Evolutionary conservation across 139 green algal species (phyloP), one percentile per base, ranked within the genome.

Genomic region (Chlorella sp.): DNA sequence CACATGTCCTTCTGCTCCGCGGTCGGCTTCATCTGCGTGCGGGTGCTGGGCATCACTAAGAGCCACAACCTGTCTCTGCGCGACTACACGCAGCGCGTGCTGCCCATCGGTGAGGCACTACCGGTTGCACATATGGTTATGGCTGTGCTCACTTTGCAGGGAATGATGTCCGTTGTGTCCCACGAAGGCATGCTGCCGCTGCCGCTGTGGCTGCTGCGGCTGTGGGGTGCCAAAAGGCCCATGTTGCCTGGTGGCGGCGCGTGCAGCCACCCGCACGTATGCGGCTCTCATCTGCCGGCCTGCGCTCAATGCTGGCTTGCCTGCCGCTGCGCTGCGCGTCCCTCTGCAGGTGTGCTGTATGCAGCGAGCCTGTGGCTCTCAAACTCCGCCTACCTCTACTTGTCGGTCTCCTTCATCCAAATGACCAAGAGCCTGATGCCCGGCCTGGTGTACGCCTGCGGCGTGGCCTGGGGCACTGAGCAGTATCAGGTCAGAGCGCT

Each of bases 361-460:
- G 96, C 97, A 12, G 91, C 93, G 25, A 95, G 86, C 87, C 90
- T 99, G 25, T 99, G 97, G 97, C 93, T 99, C 17, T 95, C 89
- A 82, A 99, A 99, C 91, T 96, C 94, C 0, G 89, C 97, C 6
- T 99, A 99, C 95, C 87, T 99, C 13, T 98, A 99, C 89, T 91
- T 99, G 28, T 96, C 89, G 12, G 97, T 99, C 0, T 98, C 97
- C 15, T 99, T 99, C 91, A 98, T 99, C 67, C 97, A 99, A 86
- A 99, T 99, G 97, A 94, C 96, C 60, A 99, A 99, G 87, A 94
- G 91, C 3, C 82, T 94, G 20, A 95, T 93, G 90, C 91, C 93
- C 15, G 90, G 88, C 26, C 79, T 86, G 20, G 85, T 88, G 25
- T 87, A 85, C 56, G 76, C 55, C 18, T 79, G 36, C 25, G 81